Evolutionary conservation across 768 basidiomycete genomes (phyloP).

Genomic region (Boletus rex-veris): DNA sequence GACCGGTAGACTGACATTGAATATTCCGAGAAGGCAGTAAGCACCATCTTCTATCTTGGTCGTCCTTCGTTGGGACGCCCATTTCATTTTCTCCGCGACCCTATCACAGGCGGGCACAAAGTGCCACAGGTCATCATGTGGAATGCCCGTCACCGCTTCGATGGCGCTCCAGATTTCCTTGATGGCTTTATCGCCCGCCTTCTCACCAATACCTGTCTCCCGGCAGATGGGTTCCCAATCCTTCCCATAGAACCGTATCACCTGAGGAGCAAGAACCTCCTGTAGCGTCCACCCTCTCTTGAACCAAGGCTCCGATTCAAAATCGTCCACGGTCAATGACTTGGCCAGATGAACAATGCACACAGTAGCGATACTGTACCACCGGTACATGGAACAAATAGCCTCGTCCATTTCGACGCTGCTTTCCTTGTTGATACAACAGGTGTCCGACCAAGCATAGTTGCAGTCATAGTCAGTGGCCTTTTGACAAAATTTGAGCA

Average conservation of each 20-base stretch:
- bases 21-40: conserved; percentile 24
- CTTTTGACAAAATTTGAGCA: conserved; percentile 15
- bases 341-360: conserved; percentile 23
- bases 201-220: background rate
- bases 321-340: conserved; percentile 8
- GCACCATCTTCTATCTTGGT: conserved; percentile 23
- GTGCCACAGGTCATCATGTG: conserved; percentile 5
- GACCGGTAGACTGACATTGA: conserved; percentile 22
- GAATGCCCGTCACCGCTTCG: conserved; percentile 12
- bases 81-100: conserved; percentile 19
- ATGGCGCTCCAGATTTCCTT: conserved; percentile 9
- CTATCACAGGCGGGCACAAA: conserved; percentile 11
- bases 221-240: conserved; percentile 16
- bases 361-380: conserved; percentile 23
- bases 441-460: conserved; percentile 27
- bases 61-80: conserved; percentile 26
- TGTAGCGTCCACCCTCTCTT: conserved; percentile 22
- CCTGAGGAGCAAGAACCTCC: conserved; percentile 13
- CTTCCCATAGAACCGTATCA: conserved; percentile 17
- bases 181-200: conserved; percentile 10
- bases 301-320: conserved; percentile 21
- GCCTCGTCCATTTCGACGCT: conserved; percentile 31
- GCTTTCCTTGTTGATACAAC: conserved; percentile 24
- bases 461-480: conserved; percentile 15
- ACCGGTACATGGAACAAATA: conserved; percentile 29